phyloP scores from a whole-genome alignment of 2,329 filamentous ascomycete genomes.

The Sporothrix brunneoviolacea region DNA sequence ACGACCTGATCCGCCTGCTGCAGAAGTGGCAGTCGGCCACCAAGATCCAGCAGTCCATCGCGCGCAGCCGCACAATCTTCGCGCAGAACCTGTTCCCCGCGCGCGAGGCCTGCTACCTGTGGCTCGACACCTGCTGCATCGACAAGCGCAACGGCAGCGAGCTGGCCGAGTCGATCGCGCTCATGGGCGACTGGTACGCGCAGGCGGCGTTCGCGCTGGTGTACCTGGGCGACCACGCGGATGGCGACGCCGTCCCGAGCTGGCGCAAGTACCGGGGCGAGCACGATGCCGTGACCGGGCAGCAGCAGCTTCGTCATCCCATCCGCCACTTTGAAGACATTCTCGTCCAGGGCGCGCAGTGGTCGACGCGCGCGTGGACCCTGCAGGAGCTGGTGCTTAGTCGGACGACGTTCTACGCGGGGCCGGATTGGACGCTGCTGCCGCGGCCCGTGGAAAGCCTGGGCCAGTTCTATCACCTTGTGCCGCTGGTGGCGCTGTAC shows the following conservation, averaged over 20 bases:
- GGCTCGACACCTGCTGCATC: constrained; percentile 30
- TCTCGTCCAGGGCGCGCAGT: constrained; percentile 19
- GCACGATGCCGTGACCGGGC: neutral
- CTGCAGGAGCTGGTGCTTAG: constrained; percentile 29
- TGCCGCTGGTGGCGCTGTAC: constrained; percentile 25
- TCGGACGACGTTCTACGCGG: constrained; percentile 29
- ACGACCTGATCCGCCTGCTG: constrained; percentile 20
- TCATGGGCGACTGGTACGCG: constrained; percentile 29
- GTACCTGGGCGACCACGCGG: constrained; percentile 20
- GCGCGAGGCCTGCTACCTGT: constrained; percentile 25
- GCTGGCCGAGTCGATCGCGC: constrained; percentile 25
- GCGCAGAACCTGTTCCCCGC: constrained; percentile 22
- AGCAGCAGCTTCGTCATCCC: neutral
- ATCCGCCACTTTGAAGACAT: neutral
- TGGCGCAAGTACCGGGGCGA: neutral
- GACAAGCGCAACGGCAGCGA: constrained; percentile 26
- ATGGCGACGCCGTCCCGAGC: neutral
- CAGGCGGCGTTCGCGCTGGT: constrained; percentile 27
- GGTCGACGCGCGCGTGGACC: constrained; percentile 27
- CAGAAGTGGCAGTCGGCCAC: constrained; percentile 24
- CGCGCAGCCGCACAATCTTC: constrained; percentile 22
- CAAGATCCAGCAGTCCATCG: constrained; percentile 24
- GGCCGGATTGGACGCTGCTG: constrained; percentile 25
- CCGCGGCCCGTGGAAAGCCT: constrained; percentile 24
- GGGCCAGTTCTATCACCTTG: constrained; percentile 27